Evolutionary conservation across 345 rosid genomes (phyloP).

Genomic region (Populus pruinosa): DNA sequence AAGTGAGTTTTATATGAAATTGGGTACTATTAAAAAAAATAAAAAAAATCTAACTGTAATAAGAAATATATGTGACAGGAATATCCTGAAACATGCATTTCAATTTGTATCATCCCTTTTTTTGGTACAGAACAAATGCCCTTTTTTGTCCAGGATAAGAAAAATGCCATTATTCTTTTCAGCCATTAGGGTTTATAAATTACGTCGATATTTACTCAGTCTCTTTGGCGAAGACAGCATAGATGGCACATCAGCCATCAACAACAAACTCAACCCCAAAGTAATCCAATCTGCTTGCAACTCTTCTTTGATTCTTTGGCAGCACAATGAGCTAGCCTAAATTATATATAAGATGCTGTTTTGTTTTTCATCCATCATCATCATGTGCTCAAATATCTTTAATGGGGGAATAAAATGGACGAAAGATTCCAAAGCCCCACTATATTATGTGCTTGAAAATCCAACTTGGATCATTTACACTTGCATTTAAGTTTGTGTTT

Average conservation of each 20-base stretch:
- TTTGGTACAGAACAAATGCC: not conserved
- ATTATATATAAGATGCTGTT: not conserved
- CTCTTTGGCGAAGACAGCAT: not conserved
- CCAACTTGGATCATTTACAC: not conserved
- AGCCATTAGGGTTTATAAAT: not conserved
- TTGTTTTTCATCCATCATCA: not conserved
- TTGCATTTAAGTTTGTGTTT: too few relatives aligned
- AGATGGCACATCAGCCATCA: not conserved
- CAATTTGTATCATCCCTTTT: not conserved
- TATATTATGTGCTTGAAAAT: not conserved
- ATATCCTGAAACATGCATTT: not conserved
- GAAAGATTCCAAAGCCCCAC: not conserved
- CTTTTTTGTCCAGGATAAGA: not conserved
- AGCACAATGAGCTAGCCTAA: not conserved
- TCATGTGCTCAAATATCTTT: not conserved
- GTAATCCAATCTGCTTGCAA: not conserved
- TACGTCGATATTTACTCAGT: not conserved
- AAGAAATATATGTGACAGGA: too few relatives aligned
- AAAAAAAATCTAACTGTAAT: too few relatives aligned
- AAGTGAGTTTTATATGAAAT: too few relatives aligned
- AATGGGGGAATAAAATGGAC: not conserved
- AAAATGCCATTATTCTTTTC: not conserved
- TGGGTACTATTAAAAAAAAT: too few relatives aligned
- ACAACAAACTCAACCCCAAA: not conserved
- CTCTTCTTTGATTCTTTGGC: not conserved